These are phyloP conservation scores for Penicillium sp. DNA, from an alignment of 2,329 filamentous ascomycete genomes.

Conservation along the genomic window DNA sequence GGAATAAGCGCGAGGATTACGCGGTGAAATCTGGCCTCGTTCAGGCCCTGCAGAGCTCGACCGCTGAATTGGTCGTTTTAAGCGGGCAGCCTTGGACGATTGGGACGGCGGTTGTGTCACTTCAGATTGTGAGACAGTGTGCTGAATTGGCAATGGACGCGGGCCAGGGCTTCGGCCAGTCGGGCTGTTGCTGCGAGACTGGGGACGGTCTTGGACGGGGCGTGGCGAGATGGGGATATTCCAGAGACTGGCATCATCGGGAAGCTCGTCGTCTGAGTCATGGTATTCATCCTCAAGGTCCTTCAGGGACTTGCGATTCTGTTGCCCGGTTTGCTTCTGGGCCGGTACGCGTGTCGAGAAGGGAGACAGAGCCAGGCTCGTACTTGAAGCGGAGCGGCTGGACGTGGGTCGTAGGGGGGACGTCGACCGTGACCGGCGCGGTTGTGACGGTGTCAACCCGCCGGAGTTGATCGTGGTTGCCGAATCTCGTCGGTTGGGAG, in stretches of 20 bases:
- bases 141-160: slow-evolving; percentile 44
- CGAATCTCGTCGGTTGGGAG: slow-evolving; percentile 26
- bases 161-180: slow-evolving; percentile 41
- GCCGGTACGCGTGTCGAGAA: slow-evolving; percentile 23
- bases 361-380: slow-evolving; percentile 29
- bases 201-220: slow-evolving; percentile 39
- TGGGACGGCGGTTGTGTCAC: slow-evolving; percentile 23
- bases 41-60: slow-evolving; percentile 44
- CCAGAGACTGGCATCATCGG: slow-evolving; percentile 51
- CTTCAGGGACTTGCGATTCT: slow-evolving; percentile 46
- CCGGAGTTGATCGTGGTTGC: slow-evolving; percentile 22
- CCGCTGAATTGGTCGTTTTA: slow-evolving; percentile 27
- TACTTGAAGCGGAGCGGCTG: slow-evolving; percentile 27
- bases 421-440: slow-evolving; percentile 33
- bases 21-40: slow-evolving; percentile 40
- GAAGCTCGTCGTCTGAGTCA: slow-evolving; percentile 51
- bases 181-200: slow-evolving; percentile 43
- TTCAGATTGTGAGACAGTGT: slow-evolving; percentile 33
- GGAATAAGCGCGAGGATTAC: slow-evolving; percentile 53
- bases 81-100: slow-evolving; percentile 33
- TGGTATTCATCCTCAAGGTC: slow-evolving; percentile 52
- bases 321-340: slow-evolving; percentile 44
- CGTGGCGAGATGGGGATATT: slow-evolving; percentile 52
- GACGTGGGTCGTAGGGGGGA: slow-evolving; percentile 30
- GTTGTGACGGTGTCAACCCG: slow-evolving; percentile 27